Evolutionary conservation across 306 rosid species (phyloP).

Genomic region (cucumber (Cucumis sativus)): DNA sequence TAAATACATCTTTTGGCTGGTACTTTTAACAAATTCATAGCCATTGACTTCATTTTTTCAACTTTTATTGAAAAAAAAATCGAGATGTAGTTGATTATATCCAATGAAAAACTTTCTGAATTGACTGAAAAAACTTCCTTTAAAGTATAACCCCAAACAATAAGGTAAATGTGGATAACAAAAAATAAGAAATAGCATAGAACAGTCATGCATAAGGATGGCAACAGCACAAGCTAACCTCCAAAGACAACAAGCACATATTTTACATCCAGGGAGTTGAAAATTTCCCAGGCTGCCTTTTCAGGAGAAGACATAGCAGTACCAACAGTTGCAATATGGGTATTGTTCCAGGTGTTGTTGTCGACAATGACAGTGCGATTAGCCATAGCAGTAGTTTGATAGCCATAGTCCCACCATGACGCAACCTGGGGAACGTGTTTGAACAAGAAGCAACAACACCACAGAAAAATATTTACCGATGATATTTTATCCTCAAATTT

Average conservation of each 20-base stretch:
- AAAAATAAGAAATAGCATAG: neutral
- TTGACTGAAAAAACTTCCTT: neutral
- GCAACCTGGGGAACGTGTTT: conserved; percentile 62
- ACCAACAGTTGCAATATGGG: conserved; percentile 98
- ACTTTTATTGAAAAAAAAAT: neutral
- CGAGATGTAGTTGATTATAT: neutral
- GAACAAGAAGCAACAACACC: neutral
- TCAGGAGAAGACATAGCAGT: conserved; percentile 99
- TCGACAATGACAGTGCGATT: conserved; percentile 98
- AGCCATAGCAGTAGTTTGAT: conserved; percentile 99
- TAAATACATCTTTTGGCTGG: neutral
- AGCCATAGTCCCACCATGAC: conserved; percentile 99
- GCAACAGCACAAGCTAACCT: conserved; percentile 43
- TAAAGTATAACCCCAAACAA: neutral
- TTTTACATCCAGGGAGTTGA: conserved; percentile 90
- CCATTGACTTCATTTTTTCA: neutral
- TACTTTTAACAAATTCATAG: neutral
- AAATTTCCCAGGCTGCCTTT: conserved; percentile 99
- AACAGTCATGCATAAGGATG: neutral
- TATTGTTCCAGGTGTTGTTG: conserved; percentile 99
- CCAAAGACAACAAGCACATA: conserved; percentile 98
- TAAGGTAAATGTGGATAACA: neutral
- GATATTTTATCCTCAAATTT: neutral
- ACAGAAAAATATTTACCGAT: neutral
- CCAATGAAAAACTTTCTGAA: neutral